Percentiles rank a stretch among this genome's conserved stretches.
Conservation (phyloP, 2,329 filamentous ascomycete species). For the Apiospora aurea region DNA sequence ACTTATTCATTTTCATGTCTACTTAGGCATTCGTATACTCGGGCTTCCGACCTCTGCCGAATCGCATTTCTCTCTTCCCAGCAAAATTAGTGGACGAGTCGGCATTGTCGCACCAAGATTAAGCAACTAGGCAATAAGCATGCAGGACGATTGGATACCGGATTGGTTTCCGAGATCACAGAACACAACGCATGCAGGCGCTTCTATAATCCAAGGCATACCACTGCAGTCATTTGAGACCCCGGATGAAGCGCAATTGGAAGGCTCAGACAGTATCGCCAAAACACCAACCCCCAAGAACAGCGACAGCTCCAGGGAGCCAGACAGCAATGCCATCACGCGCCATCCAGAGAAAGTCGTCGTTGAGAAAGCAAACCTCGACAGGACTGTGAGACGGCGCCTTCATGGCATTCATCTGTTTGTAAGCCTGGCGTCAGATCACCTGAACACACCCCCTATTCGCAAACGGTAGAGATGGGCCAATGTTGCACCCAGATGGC, state of each 20-base stretch:
- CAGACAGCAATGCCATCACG: background rate
- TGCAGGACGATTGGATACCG: conserved; percentile 14
- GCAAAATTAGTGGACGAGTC: background rate
- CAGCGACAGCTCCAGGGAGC: conserved; percentile 4
- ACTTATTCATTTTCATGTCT: background rate
- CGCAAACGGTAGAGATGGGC: background rate
- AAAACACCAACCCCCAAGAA: background rate
- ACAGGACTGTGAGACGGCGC: conserved; percentile 36
- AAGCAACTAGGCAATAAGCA: background rate
- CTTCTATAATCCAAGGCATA: background rate
- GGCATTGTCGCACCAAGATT: background rate
- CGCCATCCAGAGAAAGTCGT: conserved; percentile 28
- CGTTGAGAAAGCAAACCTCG: conserved; percentile 31
- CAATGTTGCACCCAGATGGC: background rate
- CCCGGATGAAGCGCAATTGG: background rate
- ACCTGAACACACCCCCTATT: background rate
- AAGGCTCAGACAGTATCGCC: background rate
- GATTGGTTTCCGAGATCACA: conserved; percentile 9
- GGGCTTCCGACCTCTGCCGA: background rate
- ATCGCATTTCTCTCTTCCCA: background rate
- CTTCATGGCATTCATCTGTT: conserved; percentile 37
- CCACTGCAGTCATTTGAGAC: background rate
- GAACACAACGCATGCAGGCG: background rate
- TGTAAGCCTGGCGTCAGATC: conserved; percentile 30
- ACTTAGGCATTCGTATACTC: background rate